Evolutionary conservation across 441 rosid species (phyloP), one percentile per base, ranked within the genome.

Genomic region (Lepidium campestre): DNA sequence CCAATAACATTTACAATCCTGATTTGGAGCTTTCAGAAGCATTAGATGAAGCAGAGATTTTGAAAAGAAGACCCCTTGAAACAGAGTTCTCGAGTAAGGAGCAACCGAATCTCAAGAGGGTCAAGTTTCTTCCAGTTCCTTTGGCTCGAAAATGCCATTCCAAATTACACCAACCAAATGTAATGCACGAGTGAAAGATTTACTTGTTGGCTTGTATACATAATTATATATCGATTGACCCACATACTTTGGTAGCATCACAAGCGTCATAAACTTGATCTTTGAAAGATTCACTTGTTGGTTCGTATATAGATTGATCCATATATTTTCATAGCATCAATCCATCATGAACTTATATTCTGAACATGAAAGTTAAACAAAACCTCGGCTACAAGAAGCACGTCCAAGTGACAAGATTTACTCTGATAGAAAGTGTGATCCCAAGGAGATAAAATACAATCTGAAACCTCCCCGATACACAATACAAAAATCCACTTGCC

Each of bases 371-470:
- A 56, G 52, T 47, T n/a, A 12, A 54, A 34, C 63, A 54, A 35
- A 62, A 32, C 57, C 49, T 53, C 48, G n/a, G 11, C 56, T 39
- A 15, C 13, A 35, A 11, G 14, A 14, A 41, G 62, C 39, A 60
- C 15, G 62, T 56, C 40, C 6, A 40, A 54, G 20, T 50, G 44
- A 66, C 47, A 67, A 73, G 69, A 67, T 67, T 58, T 57, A 47
- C 54, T 37, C 65, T 62, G 39, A 67, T 56, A 61, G 42, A 61
- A 55, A 54, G 64, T 27, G 50, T 18, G 35, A 52, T 17, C 50
- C 72, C 31, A 20, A 60, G 34, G 68, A 68, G 65, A 62, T 27
- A 4, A 31, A 56, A 22, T 40, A 61, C 55, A 62, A 55, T 74
- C 53, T 47, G 50, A 68, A 62, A 41, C 55, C 70, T 59, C 63